Evolutionary conservation across 441 rosid species (phyloP), one percentile per base, ranked within the genome.

Genomic region (Pelargonium fulgidum): DNA sequence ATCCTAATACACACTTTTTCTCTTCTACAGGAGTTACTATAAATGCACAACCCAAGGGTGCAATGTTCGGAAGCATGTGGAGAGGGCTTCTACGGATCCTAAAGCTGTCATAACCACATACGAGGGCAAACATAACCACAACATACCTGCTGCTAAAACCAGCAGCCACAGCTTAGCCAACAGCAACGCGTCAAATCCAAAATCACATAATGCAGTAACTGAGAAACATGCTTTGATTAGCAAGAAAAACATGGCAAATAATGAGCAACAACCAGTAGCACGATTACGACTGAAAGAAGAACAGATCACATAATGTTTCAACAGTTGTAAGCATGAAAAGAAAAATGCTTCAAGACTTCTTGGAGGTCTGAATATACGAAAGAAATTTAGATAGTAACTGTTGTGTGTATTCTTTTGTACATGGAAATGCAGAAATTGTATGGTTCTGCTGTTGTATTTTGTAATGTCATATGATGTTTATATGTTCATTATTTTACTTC

Each of bases 61-160:
- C 91, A 87, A 85, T 65, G 97, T 87, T 59, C 85, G 90, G n/a
- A 93, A 93, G 84, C 96, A 85, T 16, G 87, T 90, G n/a, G 97
- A 90, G 78, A 83, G 94, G 79, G 96, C 92, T 75, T 85, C 91
- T 13, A 45, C 87, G 2, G 91, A 93, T 73, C 82, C 90, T 50
- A 81, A 80, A 75, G 90, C 92, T 33, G 89, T 93, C 59, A 81
- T 86, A 81, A 93, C 98, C 48, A 86, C 97, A 1, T 93, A 93
- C 0, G 91, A 86, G 72, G 97, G 97, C 36, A 90, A 89, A 76
- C 97, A 90, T 75, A 89, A 86, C 79, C 98, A 93, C 67, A 85
- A 87, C 45, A 77, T 86, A 47, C 98, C 94, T 0, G 85, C 85
- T 16, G 87, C 91, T 66, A 89, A 75, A 81, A 80, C 78, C 50